Percentiles rank a stretch among this genome's conserved stretches.
phyloP scores from a whole-genome alignment of 306 rosid genomes.

The Arachis hypogaea region DNA sequence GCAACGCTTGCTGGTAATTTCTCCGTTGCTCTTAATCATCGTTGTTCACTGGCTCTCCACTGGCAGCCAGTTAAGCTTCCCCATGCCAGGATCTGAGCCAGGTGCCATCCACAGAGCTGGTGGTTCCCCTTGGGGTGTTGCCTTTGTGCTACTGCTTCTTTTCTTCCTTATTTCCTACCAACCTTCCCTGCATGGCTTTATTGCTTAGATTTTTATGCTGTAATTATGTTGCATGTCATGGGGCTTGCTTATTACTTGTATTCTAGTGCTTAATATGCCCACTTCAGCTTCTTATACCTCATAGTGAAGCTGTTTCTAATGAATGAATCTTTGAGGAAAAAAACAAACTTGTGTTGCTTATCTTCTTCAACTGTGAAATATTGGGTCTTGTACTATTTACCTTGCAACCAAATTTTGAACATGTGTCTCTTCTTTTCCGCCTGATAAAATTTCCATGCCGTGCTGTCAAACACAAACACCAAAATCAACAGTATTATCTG shows the following conservation, averaged over 20 bases:
- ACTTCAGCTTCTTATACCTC: conserved; percentile 8
- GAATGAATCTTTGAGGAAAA: conserved; percentile 1
- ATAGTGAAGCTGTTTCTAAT: conserved; percentile 22
- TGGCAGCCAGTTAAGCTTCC: conserved; percentile 55
- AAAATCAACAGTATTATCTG: conserved; percentile 25
- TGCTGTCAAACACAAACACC: conserved; percentile 10
- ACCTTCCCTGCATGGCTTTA: conserved; percentile 58
- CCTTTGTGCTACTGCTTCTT: conserved; percentile 55
- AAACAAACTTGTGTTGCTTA: neutral
- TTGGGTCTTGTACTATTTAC: too few species aligned
- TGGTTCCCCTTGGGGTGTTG: conserved; percentile 84
- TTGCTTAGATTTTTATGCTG: conserved; percentile 34
- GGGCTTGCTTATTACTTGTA: neutral
- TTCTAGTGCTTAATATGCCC: neutral
- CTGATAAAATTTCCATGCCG: neutral
- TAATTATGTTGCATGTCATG: conserved; percentile 18
- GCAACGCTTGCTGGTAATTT: conserved; percentile 67
- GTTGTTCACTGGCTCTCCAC: conserved; percentile 76
- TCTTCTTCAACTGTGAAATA: neutral
- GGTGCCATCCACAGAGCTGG: conserved; percentile 70
- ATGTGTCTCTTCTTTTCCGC: neutral
- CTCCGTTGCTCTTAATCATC: conserved; percentile 65
- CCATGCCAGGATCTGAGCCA: conserved; percentile 80
- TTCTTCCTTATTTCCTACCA: conserved; percentile 70
- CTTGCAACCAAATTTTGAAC: neutral